These are phyloP conservation scores for Fusarium transvaalense DNA, from an alignment of 2,329 filamentous ascomycete genomes.

Conservation along the genomic window DNA sequence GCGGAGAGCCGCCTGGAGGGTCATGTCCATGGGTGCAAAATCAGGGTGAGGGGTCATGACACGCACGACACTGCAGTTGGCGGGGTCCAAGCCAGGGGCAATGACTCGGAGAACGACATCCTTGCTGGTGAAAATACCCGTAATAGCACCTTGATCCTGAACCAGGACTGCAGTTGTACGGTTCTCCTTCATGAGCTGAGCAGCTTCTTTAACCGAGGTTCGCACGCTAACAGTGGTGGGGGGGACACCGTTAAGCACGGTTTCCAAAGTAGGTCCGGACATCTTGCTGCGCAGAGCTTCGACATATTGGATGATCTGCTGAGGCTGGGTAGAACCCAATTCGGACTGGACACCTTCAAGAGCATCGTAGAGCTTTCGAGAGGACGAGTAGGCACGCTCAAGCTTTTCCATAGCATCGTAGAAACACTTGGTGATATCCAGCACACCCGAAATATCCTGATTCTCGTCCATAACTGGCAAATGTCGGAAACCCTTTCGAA, in stretches of 20 bases:
- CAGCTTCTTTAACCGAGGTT: constrained; percentile 96
- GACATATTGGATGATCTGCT: constrained; percentile 99
- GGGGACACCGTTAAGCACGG: constrained; percentile 89
- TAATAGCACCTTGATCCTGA: constrained; percentile 96
- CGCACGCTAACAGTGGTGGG: constrained; percentile 95
- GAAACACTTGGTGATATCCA: constrained; percentile 99
- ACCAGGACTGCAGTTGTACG: constrained; percentile 97
- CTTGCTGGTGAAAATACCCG: constrained; percentile 99
- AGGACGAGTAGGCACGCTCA: constrained; percentile 96
- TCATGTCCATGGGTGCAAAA: constrained; percentile 99
- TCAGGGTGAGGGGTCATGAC: constrained; percentile 99
- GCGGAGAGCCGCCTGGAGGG: constrained; percentile 94
- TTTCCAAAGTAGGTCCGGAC: constrained; percentile 96
- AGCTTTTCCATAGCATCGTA: constrained; percentile 99
- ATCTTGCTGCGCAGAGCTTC: constrained; percentile 95
- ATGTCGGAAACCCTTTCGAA: constrained; percentile 97
- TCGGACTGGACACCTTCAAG: constrained; percentile 98
- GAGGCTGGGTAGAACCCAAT: constrained; percentile 92
- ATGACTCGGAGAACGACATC: constrained; percentile 98
- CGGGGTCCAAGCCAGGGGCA: constrained; percentile 92
- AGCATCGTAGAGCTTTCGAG: constrained; percentile 97
- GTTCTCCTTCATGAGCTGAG: constrained; percentile 97
- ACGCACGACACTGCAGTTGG: constrained; percentile 95
- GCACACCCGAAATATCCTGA: constrained; percentile 96
- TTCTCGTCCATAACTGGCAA: constrained; percentile 99